Evolutionary conservation across 2,329 filamentous ascomycete species (phyloP).

Genomic region (Aspergillus versicolor): DNA sequence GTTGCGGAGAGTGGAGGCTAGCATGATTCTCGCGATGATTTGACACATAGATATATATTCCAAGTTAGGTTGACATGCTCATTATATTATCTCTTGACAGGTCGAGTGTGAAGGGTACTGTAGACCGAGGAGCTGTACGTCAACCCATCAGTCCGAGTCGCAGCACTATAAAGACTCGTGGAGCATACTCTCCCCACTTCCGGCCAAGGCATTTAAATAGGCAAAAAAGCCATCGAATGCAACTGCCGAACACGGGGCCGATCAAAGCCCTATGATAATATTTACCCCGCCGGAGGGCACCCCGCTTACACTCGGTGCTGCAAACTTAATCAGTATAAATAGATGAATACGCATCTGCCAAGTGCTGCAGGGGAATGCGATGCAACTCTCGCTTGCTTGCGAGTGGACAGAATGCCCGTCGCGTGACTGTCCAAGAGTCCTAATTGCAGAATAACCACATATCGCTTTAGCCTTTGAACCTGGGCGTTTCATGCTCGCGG

Average conservation of each 20-base stretch:
- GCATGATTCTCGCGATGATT: background rate
- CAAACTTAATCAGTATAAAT: background rate
- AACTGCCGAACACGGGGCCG: too few species aligned
- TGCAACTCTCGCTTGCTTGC: background rate
- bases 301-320: background rate
- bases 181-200: too few species aligned
- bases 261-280: accelerated
- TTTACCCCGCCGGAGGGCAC: background rate
- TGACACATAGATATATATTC: too few species aligned
- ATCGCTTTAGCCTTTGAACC: too few species aligned
- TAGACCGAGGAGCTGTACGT: too few species aligned
- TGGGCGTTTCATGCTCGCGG: too few species aligned
- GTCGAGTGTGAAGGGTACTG: too few species aligned
- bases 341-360: background rate
- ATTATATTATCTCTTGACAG: background rate
- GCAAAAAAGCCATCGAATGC: too few species aligned
- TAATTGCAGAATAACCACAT: too few species aligned
- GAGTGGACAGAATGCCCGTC: background rate
- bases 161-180: too few species aligned
- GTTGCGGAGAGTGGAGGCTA: background rate
- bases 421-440: background rate
- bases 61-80: background rate
- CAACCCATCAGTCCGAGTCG: too few species aligned
- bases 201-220: too few species aligned
- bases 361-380: background rate